These are phyloP conservation scores for Carex cristatella DNA, from an alignment of 176 grass and related monocot species.

Conservation along the genomic window DNA sequence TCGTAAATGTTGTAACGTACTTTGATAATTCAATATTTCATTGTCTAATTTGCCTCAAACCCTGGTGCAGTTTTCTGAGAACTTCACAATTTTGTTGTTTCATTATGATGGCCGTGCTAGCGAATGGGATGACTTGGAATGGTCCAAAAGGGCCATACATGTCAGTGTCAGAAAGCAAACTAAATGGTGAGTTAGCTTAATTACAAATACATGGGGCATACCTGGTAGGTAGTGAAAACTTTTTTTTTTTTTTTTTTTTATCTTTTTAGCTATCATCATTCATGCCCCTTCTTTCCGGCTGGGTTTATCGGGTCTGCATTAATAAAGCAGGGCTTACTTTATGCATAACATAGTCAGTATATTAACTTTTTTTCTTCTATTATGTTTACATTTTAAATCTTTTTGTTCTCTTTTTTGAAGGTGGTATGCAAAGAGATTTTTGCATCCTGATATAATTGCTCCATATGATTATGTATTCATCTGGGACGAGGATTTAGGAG, in stretches of 20 bases:
- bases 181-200: conserved; percentile 59
- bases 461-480: conserved; percentile 84
- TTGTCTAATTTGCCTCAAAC: not conserved
- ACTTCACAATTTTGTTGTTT: conserved; percentile 89
- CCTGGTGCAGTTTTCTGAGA: conserved; percentile 66
- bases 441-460: conserved; percentile 92
- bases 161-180: conserved; percentile 81
- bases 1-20: not conserved
- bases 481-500: conserved; percentile 93
- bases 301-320: not conserved
- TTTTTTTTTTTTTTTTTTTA: not conserved
- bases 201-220: not conserved
- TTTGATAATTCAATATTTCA: not conserved
- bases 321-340: not conserved
- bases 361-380: conserved; percentile 4
- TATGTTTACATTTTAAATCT: not conserved
- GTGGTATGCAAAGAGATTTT: conserved; percentile 94
- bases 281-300: not conserved
- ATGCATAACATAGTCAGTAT: not conserved
- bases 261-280: not conserved
- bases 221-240: not conserved
- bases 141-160: conserved; percentile 91
- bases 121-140: conserved; percentile 93
- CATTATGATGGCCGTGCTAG: conserved; percentile 86
- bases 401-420: conserved; percentile 29